Evolutionary conservation across 2,329 filamentous ascomycete species (phyloP), one percentile per base, ranked within the genome.

Genomic region (Rhynchosporium agropyri): DNA sequence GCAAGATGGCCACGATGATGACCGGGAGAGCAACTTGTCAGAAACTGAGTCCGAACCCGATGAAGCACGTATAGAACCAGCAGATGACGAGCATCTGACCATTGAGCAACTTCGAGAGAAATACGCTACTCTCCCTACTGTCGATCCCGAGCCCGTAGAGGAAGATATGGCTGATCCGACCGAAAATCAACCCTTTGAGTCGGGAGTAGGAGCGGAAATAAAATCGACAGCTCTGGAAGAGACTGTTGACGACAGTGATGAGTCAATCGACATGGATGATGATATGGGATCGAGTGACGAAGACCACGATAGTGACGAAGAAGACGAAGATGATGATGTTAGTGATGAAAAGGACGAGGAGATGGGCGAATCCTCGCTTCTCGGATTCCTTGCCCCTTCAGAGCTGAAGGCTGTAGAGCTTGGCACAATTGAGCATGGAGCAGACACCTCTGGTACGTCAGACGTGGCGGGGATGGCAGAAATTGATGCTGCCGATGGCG

Each of bases 231-330:
- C 51, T 53, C 20, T 63, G 31, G 65, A 68, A 10, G 61, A 61
- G 28, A 65, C 42, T 28, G 61, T 75, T 48, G 78, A 79, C 49
- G 84, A 86, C 8, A 85, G 81, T 49, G 86, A 89, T 67, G 86
- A 89, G 71, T 88, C 86, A 1, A 78, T 88, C 28, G 85, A 88
- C 69, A 89, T 89, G 86, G 86, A 89, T 67, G 85, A 88, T 63
- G 85, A 88, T 62, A 76, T 87, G 68, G 84, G 83, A 2, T 85
- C 84, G 3, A 84, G 81, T 33, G 84, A 88, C 33, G 72, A 74
- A 55, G 70, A 72, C 50, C 78, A 79, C 72, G 78, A 80, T 20
- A 80, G 77, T 51, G 78, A 77, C 38, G 79, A 76, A 5, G 79
- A 79, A 15, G 70, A 70, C 26, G 53, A 61, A 28, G 84, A 88